phyloP scores from a whole-genome alignment of 2,329 filamentous ascomycete genomes.

The Hymenotorrendiella dingleyae region DNA sequence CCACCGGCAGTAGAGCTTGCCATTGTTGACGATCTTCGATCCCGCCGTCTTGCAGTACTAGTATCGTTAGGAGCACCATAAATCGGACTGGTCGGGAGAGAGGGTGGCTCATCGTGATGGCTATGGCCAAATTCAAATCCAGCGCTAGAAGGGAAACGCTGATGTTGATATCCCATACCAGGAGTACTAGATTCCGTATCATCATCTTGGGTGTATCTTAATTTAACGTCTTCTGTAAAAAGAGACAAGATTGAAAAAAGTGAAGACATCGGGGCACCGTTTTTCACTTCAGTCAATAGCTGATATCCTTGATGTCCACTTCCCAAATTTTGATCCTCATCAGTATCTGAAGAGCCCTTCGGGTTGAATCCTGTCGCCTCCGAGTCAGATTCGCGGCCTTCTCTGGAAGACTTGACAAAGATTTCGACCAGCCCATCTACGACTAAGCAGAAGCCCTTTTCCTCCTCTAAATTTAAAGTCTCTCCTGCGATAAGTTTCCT shows the following conservation, averaged over 20 bases:
- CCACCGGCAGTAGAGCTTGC: conserved; percentile 31
- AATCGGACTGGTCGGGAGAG: conserved; percentile 28
- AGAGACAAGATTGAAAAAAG: conserved; percentile 94
- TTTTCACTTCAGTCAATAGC: conserved; percentile 92
- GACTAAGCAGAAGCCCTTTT: conserved; percentile 96
- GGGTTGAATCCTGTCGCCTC: conserved; percentile 34
- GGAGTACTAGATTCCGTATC: conserved; percentile 32
- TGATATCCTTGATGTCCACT: conserved; percentile 81
- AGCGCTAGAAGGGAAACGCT: conserved; percentile 21
- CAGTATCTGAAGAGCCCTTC: conserved; percentile 51
- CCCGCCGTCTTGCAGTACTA: conserved; percentile 50
- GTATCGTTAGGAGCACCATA: conserved; percentile 22
- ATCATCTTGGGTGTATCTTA: conserved; percentile 63
- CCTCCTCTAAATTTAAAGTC: conserved; percentile 90
- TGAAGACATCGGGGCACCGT: conserved; percentile 97
- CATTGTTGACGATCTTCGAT: conserved; percentile 25
- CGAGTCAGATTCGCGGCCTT: conserved; percentile 38
- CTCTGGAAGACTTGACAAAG: conserved; percentile 83
- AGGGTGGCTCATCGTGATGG: conserved; percentile 27
- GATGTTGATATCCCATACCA: conserved; percentile 29
- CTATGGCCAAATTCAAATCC: conserved; percentile 23
- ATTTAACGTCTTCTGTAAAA: conserved; percentile 89
- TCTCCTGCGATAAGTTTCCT: conserved; percentile 93
- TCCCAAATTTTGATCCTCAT: conserved; percentile 58
- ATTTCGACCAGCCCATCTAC: conserved; percentile 96